Evolutionary conservation across 1,284 basidiomycete species (phyloP).

Genomic region (Serendipita sp.): DNA sequence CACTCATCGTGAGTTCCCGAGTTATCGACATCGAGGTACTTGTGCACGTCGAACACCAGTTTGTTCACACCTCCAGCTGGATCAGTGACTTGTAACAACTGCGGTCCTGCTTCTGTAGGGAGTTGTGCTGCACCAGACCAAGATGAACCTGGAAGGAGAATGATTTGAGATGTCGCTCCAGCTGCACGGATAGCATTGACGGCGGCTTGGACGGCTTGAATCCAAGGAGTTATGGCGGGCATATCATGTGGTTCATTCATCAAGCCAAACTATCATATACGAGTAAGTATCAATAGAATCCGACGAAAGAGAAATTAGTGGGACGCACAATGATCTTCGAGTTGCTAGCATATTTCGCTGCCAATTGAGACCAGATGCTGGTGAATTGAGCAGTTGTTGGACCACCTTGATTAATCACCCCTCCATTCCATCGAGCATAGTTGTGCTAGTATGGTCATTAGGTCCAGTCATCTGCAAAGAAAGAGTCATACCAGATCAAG

Average conservation of each 20-base stretch:
- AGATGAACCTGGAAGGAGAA: constrained; percentile 36
- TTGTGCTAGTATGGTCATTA: neutral
- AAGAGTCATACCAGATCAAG: constrained; percentile 25
- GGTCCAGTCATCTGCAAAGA: too few relatives aligned
- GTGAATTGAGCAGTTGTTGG: constrained; percentile 43
- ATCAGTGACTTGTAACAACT: constrained; percentile 37
- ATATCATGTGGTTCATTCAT: constrained; percentile 44
- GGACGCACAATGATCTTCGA: constrained; percentile 17
- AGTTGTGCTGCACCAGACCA: constrained; percentile 32
- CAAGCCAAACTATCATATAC: constrained; percentile 24
- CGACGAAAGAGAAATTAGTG: neutral
- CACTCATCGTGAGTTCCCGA: constrained; percentile 33
- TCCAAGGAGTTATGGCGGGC: constrained; percentile 28
- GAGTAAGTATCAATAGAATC: too few relatives aligned
- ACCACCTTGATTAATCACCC: constrained; percentile 38
- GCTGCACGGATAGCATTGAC: constrained; percentile 37
- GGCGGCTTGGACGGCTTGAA: constrained; percentile 30
- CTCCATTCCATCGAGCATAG: constrained; percentile 19
- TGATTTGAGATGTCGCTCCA: constrained; percentile 32
- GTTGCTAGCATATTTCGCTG: constrained; percentile 30
- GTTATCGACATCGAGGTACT: constrained; percentile 47
- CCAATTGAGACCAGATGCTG: constrained; percentile 38
- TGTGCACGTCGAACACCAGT: constrained; percentile 48
- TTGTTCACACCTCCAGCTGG: constrained; percentile 34
- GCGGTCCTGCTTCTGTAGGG: constrained; percentile 37